These are phyloP conservation scores for Mycena amicta DNA, from an alignment of 768 basidiomycete genomes.

Conservation along the genomic window DNA sequence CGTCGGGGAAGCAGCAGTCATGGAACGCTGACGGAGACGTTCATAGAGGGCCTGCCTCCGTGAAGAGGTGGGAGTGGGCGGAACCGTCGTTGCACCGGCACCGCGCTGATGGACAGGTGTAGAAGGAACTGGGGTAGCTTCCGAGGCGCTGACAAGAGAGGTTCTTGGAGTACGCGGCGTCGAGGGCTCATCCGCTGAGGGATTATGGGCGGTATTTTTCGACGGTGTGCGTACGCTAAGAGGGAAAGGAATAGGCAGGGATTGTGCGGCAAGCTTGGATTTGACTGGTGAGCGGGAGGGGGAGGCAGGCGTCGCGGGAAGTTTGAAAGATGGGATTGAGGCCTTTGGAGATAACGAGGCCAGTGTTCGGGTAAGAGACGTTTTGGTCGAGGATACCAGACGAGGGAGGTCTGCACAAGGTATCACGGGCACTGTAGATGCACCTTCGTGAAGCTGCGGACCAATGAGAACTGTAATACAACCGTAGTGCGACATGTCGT, in stretches of 20 bases:
- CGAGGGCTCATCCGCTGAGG: conserved; percentile 44
- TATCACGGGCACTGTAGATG: conserved; percentile 50
- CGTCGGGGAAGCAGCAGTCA: conserved; percentile 70
- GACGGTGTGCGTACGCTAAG: conserved; percentile 41
- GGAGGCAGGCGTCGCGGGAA: conserved; percentile 43
- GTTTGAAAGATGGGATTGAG: conserved; percentile 43
- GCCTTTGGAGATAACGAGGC: conserved; percentile 77
- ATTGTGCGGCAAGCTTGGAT: conserved; percentile 38
- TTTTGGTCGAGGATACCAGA: conserved; percentile 55
- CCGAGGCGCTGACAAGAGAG: conserved; percentile 33
- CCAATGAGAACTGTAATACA: conserved; percentile 1
- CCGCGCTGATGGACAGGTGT: conserved; percentile 72
- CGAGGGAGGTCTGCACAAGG: conserved; percentile 70
- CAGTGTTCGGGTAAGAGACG: conserved; percentile 69
- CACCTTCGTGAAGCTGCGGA: conserved; percentile 53
- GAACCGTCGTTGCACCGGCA: conserved; percentile 52
- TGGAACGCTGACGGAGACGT: conserved; percentile 72
- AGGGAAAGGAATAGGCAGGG: conserved; percentile 54
- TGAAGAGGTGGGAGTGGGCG: conserved; percentile 72
- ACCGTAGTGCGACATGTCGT: conserved; percentile 20
- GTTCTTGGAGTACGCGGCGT: conserved; percentile 53
- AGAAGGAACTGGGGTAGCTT: conserved; percentile 48
- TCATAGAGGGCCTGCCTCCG: conserved; percentile 82
- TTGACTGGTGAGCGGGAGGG: conserved; percentile 40
- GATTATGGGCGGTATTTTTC: conserved; percentile 55